Evolutionary conservation across 371 early-diverging fungal genomes (phyloP).

Genomic region (Umbelopsis sp.): DNA sequence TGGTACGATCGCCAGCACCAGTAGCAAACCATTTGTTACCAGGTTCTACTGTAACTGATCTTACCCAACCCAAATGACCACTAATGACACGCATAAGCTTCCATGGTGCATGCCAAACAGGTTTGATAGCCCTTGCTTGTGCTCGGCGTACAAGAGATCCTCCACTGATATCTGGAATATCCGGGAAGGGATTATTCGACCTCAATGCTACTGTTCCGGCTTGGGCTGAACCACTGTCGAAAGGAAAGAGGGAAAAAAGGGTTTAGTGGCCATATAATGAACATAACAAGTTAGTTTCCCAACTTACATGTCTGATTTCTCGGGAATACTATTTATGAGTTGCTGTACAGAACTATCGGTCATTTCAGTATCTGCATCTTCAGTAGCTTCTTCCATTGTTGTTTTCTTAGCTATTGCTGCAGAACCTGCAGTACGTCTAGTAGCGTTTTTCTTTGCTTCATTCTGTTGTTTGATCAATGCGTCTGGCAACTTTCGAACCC

Average conservation of each 20-base stretch:
- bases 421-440: constrained; percentile 36
- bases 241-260: background rate
- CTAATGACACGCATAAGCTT: constrained; percentile 96
- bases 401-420: constrained; percentile 27
- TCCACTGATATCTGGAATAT: constrained; percentile 41
- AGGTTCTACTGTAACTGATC: constrained; percentile 90
- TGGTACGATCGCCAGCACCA: constrained; percentile 94
- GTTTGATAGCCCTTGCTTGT: constrained; percentile 60
- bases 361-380: constrained; percentile 27
- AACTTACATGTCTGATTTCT: constrained; percentile 31
- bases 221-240: background rate
- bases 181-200: constrained; percentile 52
- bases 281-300: background rate
- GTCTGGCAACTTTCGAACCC: constrained; percentile 67
- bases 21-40: constrained; percentile 98
- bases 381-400: constrained; percentile 44
- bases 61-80: constrained; percentile 98
- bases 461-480: constrained; percentile 61
- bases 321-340: constrained; percentile 47
- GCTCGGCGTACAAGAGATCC: constrained; percentile 66
- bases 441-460: constrained; percentile 53
- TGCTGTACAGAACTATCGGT: constrained; percentile 32
- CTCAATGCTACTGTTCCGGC: constrained; percentile 50
- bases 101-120: constrained; percentile 99
- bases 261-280: background rate